These are phyloP conservation scores for Sporothrix brasiliensis DNA, from an alignment of 2,329 filamentous ascomycete genomes.

Conservation along the genomic window DNA sequence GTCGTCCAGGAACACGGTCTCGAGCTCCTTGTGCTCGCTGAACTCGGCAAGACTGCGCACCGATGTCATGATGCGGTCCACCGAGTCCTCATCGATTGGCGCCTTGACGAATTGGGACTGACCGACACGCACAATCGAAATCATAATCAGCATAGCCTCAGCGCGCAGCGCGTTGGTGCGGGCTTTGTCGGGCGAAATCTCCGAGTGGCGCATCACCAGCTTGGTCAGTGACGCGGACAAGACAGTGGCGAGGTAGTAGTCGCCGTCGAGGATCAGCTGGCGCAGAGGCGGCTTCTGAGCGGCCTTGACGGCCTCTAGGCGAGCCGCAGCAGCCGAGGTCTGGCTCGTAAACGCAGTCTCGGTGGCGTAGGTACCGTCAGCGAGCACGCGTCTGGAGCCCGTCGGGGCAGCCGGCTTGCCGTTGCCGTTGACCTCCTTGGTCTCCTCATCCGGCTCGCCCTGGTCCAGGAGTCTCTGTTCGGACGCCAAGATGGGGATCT, in stretches of 20 bases:
- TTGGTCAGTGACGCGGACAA: slow-evolving; percentile 96
- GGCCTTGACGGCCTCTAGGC: slow-evolving; percentile 93
- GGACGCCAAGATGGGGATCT: slow-evolving; percentile 94
- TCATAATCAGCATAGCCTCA: slow-evolving; percentile 99
- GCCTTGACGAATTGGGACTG: slow-evolving; percentile 99
- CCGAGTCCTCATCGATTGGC: slow-evolving; percentile 94
- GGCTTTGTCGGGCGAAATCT: slow-evolving; percentile 82
- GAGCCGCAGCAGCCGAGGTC: slow-evolving; percentile 77
- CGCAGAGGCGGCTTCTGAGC: slow-evolving; percentile 94
- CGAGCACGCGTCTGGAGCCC: slow-evolving; percentile 86
- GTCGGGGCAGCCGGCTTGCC: slow-evolving; percentile 74
- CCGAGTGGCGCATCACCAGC: slow-evolving; percentile 94
- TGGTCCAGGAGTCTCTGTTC: slow-evolving; percentile 91
- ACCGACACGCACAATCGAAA: slow-evolving; percentile 95
- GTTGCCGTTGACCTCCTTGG: slow-evolving; percentile 64
- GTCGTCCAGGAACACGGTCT: slow-evolving; percentile 90
- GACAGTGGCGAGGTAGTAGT: slow-evolving; percentile 94
- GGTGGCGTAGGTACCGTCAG: slow-evolving; percentile 96
- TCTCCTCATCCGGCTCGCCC: slow-evolving; percentile 69
- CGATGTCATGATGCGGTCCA: slow-evolving; percentile 98
- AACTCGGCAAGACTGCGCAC: slow-evolving; percentile 92
- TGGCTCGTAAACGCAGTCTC: slow-evolving; percentile 95
- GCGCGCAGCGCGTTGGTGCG: slow-evolving; percentile 92
- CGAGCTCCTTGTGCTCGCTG: slow-evolving; percentile 82
- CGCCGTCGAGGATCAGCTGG: slow-evolving; percentile 92